Base-by-base conservation (phyloP, 768 basidiomycete genomes). In the Pleurotus pulmonarius region DNA sequence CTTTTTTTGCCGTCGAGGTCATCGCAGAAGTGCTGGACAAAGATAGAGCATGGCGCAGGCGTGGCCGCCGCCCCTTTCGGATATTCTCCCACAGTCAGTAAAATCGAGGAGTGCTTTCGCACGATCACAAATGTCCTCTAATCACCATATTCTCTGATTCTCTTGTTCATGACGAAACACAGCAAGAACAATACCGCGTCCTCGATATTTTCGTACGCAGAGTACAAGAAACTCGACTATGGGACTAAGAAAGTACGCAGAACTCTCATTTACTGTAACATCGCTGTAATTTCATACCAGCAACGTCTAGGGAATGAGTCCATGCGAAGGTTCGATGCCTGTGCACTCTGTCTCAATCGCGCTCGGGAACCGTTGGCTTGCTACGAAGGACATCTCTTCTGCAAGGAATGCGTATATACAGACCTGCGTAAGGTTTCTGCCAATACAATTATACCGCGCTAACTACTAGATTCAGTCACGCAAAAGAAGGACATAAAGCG, bases 401-500 rank as follows among this genome's bases (percentile, higher is more conserved):
- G 97, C 79, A 92, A 90, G 67, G 96, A 98, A 73, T 98, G 97
- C 64, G 88, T 88, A 22, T 85, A 94, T 58, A 83, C 88, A 1
- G 92, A 95, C 65, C 82, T 96, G 25, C 69, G 90, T 91, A 73
- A 67, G 87, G 74, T 55, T 25, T 11, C 7, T 1, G 37, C 41
- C 6, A 25, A 9, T 40, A 15, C n/a, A 12, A 8, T 13, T 24
- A 16, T 37, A 49, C 25, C 16, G 39, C 46, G 45, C 46, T 64
- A 48, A 67, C 49, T 41, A 40, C 6, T 24, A 25, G 15, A 20
- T 58, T 26, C 64, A 92, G 90, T 96, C 62, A 75, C 79, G 24
- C 97, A 98, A 77, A 95, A 94, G 73, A 89, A 88, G 61, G 89
- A 92, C 60, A 94, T 98, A 60, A 94, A 96, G 71, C 77, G 82